Percentiles rank a stretch among this genome's conserved stretches.
Evolutionary conservation across 805 yeast genomes (phyloP).

Genomic region (Lachancea meyersii): DNA sequence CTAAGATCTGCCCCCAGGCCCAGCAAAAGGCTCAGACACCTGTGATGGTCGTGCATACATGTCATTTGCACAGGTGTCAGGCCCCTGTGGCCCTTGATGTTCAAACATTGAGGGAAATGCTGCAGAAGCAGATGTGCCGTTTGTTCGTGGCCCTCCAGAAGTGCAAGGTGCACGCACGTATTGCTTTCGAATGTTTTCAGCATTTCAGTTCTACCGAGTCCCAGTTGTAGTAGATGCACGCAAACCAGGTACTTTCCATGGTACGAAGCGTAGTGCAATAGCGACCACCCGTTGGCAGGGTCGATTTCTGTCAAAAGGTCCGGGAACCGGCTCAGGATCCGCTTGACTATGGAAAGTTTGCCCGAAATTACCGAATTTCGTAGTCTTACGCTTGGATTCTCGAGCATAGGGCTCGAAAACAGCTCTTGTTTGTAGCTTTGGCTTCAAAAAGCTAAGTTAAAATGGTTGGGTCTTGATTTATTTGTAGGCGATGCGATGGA

Average conservation of each 20-base stretch:
- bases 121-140: constrained; percentile 69
- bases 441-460: too few relatives aligned
- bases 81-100: constrained; percentile 42
- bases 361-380: constrained; percentile 62
- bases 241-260: constrained; percentile 67
- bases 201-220: constrained; percentile 48
- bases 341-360: constrained; percentile 53
- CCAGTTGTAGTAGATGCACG: constrained; percentile 47
- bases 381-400: constrained; percentile 58
- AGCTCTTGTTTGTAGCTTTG: background rate
- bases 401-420: constrained; percentile 16
- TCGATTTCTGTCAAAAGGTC: constrained; percentile 63
- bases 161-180: constrained; percentile 68
- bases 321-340: constrained; percentile 63
- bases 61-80: constrained; percentile 68
- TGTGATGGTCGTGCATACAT: constrained; percentile 50
- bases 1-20: constrained; percentile 76
- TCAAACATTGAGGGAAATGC: constrained; percentile 51
- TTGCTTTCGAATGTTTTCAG: constrained; percentile 49
- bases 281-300: constrained; percentile 72
- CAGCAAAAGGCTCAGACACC: constrained; percentile 56
- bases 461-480: too few relatives aligned
- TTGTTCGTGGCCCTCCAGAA: constrained; percentile 57
- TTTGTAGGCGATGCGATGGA: too few relatives aligned
- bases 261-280: constrained; percentile 73